Base-by-base conservation (phyloP, 495 filamentous ascomycete species). In the Xylaria grammica region DNA sequence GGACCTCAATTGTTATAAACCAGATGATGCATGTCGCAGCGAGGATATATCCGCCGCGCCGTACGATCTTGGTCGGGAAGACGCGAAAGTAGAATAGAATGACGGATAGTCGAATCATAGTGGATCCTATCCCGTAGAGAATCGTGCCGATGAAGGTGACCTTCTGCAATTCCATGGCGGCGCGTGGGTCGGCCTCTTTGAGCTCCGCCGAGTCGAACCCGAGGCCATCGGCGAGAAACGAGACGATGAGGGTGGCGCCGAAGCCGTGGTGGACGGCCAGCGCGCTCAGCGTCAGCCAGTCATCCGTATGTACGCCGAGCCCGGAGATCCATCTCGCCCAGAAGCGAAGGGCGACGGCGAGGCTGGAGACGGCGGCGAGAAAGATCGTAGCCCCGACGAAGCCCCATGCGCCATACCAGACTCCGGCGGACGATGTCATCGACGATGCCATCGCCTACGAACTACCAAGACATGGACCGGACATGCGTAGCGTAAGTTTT, bases 61-160 rank as follows among this genome's bases (percentile, higher is more conserved):
- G 29, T 34, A 64, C 22, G n/a, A 32, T 51, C 44, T 15, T 32
- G 1, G 53, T 58, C 22, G 52, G 53, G 45, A 71, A 71, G 22
- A 65, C 53, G 19, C 67, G 59, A 22, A 63, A 60, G 63, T 69
- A 69, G 30, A 61, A 53, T 8, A 65, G 5, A n/a, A 71, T 29
- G 49, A 69, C 26, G 34, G 66, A 49, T 1, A 64, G 40, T 29
- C 68, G 67, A 48, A 55, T 60, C 3, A 59, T 36, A 3, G 66
- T 66, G 15, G 51, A 46, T 9, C 3, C 63, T 7, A 29, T 34
- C 20, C 63, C 64, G 48, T 71, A 71, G 2, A 61, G 6, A 17
- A 69, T 57, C 0, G 58, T 63, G 30, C 32, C 58, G 62, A 52
- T 24, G 27, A 66, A 67, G 11, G 22, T 50, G 38, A 66, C 20